Base-by-base conservation (phyloP, 2,329 filamentous ascomycete genomes). In the Fusarium circinatum region DNA sequence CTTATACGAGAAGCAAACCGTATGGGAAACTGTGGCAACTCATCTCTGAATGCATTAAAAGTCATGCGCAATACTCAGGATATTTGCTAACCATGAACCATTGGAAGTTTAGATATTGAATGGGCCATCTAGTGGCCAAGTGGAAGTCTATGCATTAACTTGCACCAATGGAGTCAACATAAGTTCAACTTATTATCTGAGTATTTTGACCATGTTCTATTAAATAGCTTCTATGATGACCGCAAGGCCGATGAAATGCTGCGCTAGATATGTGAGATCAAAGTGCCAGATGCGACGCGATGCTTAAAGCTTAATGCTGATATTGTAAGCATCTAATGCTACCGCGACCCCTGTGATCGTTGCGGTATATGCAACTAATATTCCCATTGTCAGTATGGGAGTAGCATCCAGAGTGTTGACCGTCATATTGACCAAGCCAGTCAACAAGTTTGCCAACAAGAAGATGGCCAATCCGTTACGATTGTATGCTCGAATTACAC, bases 381-480 rank as follows among this genome's bases (percentile, higher is more conserved):
- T 90, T 0, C 82, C 91, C 90, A 98, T 94, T 0, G 95, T 90
- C 63, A 85, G 81, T 7, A 88, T 77, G 14, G 89, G 88, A 9
- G 86, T 87, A 72, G 93, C 90, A 79, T 96, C 89, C 73, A 98
- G 83, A 6, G 96, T 99, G 44, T 92, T 91, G 62, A 98, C 82
- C 8, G 91, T 93, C 87, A 99, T 86, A 81, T 99, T 99, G 61
- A 98, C 92, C 22, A 94, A 80, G 0, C 96, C 96, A 2, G 96
- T 99, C 71, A 98, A 83, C 52, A 99, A 83, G 79, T 99, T 99
- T 6, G 96, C 95, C 42, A 95, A 79, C 66, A 99, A 82, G 80
- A 99, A 99, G 2, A 98, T 83, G 2, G 90, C 90, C 52, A 99
- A 85, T 0, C 96, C 95, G 77, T 98, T 98, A 61, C 93, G 89